Evolutionary conservation across 345 rosid species (phyloP).

Genomic region (Acer saccharum): DNA sequence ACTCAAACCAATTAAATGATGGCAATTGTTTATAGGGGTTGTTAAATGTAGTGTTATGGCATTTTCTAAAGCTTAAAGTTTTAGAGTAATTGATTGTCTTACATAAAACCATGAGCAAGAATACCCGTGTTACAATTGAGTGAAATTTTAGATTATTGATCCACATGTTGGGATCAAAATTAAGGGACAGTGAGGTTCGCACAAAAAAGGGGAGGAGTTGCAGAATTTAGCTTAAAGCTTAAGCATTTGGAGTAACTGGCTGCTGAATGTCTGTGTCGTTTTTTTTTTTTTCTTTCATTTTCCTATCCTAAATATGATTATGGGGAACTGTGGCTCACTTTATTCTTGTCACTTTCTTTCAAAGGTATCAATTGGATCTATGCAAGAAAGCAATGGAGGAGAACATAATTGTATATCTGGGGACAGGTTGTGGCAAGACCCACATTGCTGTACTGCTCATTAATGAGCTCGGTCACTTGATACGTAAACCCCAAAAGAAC

Average conservation of each 20-base stretch:
- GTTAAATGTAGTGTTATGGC: background rate
- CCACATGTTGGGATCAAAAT: background rate
- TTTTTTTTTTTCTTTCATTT: background rate
- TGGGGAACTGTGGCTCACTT: conserved; percentile 14
- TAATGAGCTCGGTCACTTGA: conserved; percentile 64
- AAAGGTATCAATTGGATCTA: conserved; percentile 87
- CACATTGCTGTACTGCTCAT: conserved; percentile 92
- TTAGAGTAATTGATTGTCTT: background rate
- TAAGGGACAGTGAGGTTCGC: background rate
- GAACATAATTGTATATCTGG: conserved; percentile 79
- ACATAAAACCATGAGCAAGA: background rate
- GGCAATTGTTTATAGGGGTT: background rate
- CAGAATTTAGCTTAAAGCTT: background rate
- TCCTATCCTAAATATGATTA: background rate
- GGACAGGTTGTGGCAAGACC: conserved; percentile 95
- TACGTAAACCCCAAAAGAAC: conserved; percentile 62
- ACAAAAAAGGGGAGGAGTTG: background rate
- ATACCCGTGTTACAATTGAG: background rate
- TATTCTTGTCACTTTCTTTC: conserved; percentile 12
- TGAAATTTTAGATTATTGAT: background rate
- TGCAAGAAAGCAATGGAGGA: conserved; percentile 81
- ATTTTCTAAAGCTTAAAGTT: background rate
- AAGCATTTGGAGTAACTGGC: background rate
- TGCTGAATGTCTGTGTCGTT: background rate
- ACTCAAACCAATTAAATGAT: background rate